Conservation (phyloP, 129 eudicot genomes). For the Dittrichia graveolens region DNA sequence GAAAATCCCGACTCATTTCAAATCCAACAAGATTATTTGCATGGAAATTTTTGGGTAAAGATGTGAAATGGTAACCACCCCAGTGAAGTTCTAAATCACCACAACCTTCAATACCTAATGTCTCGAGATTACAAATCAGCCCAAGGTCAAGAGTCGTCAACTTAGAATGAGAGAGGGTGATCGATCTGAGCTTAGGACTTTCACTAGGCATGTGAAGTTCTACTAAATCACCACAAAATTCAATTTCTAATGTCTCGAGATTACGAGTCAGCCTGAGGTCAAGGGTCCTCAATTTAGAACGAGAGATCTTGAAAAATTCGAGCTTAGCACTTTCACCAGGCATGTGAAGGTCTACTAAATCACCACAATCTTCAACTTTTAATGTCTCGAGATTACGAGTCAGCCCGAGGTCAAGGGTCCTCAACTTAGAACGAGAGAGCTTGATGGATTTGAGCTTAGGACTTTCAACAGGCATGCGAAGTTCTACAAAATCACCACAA, state of each 20-base stretch:
- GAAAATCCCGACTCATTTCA: background rate
- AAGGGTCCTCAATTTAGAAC: background rate
- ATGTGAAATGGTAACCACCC: background rate
- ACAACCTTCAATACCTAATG: no score
- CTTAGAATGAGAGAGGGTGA: background rate
- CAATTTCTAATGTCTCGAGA: background rate
- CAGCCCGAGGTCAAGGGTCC: no score
- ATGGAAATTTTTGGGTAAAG: background rate
- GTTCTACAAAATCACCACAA: no score
- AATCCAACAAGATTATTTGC: constrained; percentile 10
- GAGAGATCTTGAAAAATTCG: background rate
- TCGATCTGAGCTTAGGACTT: background rate
- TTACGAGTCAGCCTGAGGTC: background rate
- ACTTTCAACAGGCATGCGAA: no score
- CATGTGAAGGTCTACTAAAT: constrained; percentile 7
- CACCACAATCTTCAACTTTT: background rate
- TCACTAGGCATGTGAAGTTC: constrained; percentile 4
- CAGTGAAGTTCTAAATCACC: no score
- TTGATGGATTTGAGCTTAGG: no score
- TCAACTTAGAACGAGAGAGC: no score
- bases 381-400: background rate
- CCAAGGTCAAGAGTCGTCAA: background rate
- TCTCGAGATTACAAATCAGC: background rate
- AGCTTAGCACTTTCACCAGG: background rate
- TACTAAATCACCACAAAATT: background rate